phyloP scores from a whole-genome alignment of 2,329 filamentous ascomycete genomes.

The Cercospora sesami region DNA sequence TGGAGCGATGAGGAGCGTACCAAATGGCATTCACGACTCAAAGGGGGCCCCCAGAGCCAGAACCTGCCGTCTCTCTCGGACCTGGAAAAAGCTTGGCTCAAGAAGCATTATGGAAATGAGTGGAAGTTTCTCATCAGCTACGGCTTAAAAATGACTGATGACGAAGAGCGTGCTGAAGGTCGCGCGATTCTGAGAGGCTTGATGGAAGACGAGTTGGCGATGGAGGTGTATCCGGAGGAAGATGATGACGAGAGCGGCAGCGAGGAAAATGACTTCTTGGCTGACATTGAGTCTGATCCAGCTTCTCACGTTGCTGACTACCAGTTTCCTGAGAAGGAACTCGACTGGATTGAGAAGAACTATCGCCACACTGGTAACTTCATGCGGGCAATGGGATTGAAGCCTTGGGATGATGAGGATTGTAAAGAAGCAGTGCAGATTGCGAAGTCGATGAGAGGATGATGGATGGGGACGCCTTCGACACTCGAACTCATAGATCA shows the following conservation, averaged over 20 bases:
- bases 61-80: neutral
- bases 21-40: neutral
- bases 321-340: neutral
- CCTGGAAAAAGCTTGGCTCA: slow-evolving; percentile 41
- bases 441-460: neutral
- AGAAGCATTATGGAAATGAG: slow-evolving; percentile 38
- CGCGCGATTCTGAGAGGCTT: slow-evolving; percentile 35
- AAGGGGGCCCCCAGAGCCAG: neutral
- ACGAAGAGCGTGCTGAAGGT: slow-evolving; percentile 44
- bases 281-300: too few relatives aligned
- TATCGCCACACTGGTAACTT: neutral
- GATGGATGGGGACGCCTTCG: neutral
- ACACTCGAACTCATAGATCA: too few relatives aligned
- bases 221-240: neutral
- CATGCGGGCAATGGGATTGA: neutral
- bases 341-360: neutral
- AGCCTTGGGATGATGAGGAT: neutral
- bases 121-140: slow-evolving; percentile 39
- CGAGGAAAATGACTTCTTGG: too few relatives aligned
- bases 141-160: slow-evolving; percentile 41
- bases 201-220: slow-evolving; percentile 25
- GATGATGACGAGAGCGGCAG: neutral
- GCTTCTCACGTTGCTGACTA: neutral
- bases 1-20: neutral
- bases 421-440: neutral